These are phyloP conservation scores for Rhytidiadelphus loreus DNA, from an alignment of 225 moss, liverwort and hornwort species.

Conservation along the genomic window DNA sequence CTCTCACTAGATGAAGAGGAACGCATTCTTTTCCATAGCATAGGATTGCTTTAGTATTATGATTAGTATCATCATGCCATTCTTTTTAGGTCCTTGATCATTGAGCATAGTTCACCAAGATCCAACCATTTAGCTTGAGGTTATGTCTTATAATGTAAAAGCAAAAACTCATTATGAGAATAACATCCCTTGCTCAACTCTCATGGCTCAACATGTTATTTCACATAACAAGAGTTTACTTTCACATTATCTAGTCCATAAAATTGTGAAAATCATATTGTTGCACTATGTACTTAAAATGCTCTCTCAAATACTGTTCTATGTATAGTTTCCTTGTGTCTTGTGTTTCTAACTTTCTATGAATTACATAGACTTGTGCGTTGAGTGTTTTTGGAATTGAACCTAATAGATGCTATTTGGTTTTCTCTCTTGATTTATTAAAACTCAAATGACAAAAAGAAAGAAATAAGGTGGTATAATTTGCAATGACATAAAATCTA, in stretches of 20 bases:
- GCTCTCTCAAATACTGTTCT: fast-evolving
- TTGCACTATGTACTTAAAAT: no score
- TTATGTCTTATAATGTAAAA: not conserved
- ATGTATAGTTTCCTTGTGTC: fast-evolving
- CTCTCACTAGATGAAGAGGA: not conserved
- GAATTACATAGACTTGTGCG: not conserved
- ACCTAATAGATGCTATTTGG: not conserved
- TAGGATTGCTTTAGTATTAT: not conserved
- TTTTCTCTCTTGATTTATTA: not conserved
- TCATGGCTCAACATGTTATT: not conserved
- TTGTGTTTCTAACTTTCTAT: not conserved
- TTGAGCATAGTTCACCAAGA: not conserved
- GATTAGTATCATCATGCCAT: not conserved
- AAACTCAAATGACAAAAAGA: not conserved
- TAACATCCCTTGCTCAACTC: not conserved
- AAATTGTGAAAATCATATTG: not conserved
- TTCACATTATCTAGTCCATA: not conserved
- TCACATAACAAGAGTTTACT: not conserved
- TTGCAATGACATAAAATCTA: no score
- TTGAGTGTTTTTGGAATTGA: not conserved
- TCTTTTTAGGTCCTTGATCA: no score
- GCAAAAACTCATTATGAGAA: not conserved
- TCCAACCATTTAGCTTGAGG: not conserved
- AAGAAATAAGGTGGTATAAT: not conserved
- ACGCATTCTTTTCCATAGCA: not conserved